Conservation (phyloP, 495 filamentous ascomycete species). For the Aspergillus bridgeri region DNA sequence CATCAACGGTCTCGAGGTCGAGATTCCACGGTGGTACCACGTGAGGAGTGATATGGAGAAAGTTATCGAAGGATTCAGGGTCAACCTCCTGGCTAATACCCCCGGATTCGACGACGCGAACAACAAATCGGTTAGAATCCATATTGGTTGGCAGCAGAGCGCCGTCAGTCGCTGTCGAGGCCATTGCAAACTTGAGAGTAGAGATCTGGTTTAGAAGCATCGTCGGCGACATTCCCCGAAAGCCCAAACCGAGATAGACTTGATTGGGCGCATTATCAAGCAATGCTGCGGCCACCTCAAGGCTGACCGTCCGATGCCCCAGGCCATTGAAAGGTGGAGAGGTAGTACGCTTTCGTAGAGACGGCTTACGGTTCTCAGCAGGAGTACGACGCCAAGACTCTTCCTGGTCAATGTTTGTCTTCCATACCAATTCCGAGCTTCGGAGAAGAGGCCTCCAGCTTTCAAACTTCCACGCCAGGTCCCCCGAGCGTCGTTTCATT, state of each 20-base stretch:
- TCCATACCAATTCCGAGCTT: slow-evolving; percentile 23
- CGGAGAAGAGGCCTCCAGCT: slow-evolving; percentile 38
- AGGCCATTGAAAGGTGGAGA: slow-evolving; percentile 40
- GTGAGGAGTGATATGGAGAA: slow-evolving; percentile 31
- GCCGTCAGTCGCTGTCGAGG: slow-evolving; percentile 9
- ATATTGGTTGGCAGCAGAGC: slow-evolving; percentile 28
- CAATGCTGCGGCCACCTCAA: slow-evolving; percentile 53
- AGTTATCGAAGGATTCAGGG: slow-evolving; percentile 36
- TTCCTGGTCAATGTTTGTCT: slow-evolving; percentile 35
- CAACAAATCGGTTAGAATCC: slow-evolving; percentile 45
- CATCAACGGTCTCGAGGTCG: slow-evolving; percentile 15
- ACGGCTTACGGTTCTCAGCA: slow-evolving; percentile 2
- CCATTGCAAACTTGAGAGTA: slow-evolving; percentile 27
- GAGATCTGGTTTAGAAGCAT: slow-evolving; percentile 22
- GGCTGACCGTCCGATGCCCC: slow-evolving; percentile 51
- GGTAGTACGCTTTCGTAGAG: slow-evolving; percentile 18
- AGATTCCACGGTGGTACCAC: slow-evolving; percentile 38
- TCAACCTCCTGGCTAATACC: slow-evolving; percentile 35
- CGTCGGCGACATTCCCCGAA: slow-evolving; percentile 19
- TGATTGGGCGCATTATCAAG: slow-evolving; percentile 49
- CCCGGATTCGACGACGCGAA: slow-evolving; percentile 51
- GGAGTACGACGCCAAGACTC: slow-evolving; percentile 32
- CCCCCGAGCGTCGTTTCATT: slow-evolving; percentile 28
- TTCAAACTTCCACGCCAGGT: slow-evolving; percentile 36
- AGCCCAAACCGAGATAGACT: slow-evolving; percentile 31